phyloP scores from a whole-genome alignment of 2,329 filamentous ascomycete genomes.

The Fusarium drepaniforme region DNA sequence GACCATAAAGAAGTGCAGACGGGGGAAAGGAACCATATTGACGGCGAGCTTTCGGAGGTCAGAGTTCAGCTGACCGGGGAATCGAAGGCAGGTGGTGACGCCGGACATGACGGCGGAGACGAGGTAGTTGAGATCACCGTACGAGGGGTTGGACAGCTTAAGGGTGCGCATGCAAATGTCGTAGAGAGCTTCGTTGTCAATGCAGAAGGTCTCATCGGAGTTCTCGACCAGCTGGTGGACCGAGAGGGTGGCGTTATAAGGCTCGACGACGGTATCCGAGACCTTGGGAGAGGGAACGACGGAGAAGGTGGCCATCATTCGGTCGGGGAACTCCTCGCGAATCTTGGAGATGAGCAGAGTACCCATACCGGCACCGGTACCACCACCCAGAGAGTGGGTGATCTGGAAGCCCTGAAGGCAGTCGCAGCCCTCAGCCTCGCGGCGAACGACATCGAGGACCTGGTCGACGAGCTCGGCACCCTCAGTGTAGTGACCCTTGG shows the following conservation, averaged over 20 bases:
- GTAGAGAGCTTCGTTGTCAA: slow-evolving; percentile 99
- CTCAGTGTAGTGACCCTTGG: slow-evolving; percentile 99
- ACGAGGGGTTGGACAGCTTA: slow-evolving; percentile 98
- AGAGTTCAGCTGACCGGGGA: slow-evolving; percentile 99
- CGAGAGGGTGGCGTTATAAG: slow-evolving; percentile 99
- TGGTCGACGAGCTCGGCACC: slow-evolving; percentile 99
- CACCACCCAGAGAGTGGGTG: slow-evolving; percentile 99
- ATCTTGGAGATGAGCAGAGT: slow-evolving; percentile 99
- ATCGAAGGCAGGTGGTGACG: slow-evolving; percentile 97
- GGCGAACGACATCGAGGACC: slow-evolving; percentile 97
- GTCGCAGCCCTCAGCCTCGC: slow-evolving; percentile 98
- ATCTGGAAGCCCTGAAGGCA: slow-evolving; percentile 99
- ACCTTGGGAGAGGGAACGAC: slow-evolving; percentile 99
- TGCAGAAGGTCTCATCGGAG: slow-evolving; percentile 99
- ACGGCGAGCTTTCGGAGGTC: slow-evolving; percentile 99
- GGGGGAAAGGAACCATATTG: slow-evolving; percentile 99
- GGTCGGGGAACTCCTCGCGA: slow-evolving; percentile 99
- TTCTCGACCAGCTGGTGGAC: slow-evolving; percentile 99
- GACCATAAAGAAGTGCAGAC: slow-evolving; percentile 99
- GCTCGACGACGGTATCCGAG: slow-evolving; percentile 99
- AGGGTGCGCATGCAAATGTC: slow-evolving; percentile 99
- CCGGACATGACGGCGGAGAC: slow-evolving; percentile 99
- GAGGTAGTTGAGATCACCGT: slow-evolving; percentile 99
- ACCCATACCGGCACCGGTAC: slow-evolving; percentile 99
- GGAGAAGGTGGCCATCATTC: slow-evolving; percentile 99